These are phyloP conservation scores for Pseudozyma sp. DNA, from an alignment of 1,284 basidiomycete genomes.

Conservation along the genomic window DNA sequence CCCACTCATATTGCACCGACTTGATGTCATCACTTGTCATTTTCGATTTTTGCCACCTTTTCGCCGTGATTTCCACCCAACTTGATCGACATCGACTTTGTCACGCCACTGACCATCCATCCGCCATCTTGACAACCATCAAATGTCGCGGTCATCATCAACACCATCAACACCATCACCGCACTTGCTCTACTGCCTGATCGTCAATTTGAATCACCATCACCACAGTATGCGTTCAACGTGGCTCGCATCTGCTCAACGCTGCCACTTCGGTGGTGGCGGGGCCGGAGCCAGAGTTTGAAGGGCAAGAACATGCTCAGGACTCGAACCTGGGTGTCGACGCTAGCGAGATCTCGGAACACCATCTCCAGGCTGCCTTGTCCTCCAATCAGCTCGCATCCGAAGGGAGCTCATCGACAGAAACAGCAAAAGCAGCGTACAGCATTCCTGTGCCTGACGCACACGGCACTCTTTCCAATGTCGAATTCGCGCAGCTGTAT, in stretches of 20 bases:
- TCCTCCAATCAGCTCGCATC: slow-evolving; percentile 65
- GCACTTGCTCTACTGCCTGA: not conserved
- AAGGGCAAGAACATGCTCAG: slow-evolving; percentile 59
- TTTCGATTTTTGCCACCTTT: not conserved
- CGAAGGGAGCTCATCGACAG: slow-evolving; percentile 33
- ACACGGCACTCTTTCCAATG: slow-evolving; percentile 53
- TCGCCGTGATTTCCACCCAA: not conserved
- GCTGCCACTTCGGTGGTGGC: slow-evolving; percentile 60
- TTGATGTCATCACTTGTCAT: slow-evolving; percentile 20
- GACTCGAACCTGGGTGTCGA: slow-evolving; percentile 65
- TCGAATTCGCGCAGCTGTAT: slow-evolving; percentile 59
- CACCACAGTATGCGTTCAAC: slow-evolving; percentile 57
- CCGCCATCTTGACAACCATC: not conserved
- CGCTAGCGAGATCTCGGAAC: slow-evolving; percentile 63
- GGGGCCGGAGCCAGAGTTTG: slow-evolving; percentile 60
- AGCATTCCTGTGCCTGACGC: slow-evolving; percentile 68
- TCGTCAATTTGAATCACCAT: not conserved
- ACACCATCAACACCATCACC: slow-evolving; percentile 3
- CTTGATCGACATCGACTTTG: not conserved
- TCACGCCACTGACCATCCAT: no score
- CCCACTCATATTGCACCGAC: slow-evolving; percentile 11
- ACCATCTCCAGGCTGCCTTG: slow-evolving; percentile 68
- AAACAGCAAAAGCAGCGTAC: slow-evolving; percentile 54
- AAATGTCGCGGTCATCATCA: not conserved
- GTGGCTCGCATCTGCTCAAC: slow-evolving; percentile 56